Conservation (phyloP, 139 green algal species). For the Chlorella sp. region DNA sequence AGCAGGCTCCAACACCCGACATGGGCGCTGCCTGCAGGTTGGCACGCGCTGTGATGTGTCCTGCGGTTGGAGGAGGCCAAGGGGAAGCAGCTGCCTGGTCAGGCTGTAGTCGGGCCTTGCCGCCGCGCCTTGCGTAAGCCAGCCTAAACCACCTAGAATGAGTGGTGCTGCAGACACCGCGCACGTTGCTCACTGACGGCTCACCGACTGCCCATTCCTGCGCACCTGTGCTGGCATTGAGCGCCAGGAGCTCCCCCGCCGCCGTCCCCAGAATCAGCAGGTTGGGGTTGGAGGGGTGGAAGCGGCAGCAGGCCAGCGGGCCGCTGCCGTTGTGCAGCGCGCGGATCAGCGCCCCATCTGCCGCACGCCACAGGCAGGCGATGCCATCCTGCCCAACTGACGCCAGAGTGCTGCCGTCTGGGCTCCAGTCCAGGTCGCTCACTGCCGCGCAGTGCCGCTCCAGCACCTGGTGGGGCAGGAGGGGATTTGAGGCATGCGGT, state of each 20-base stretch:
- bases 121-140: too few species aligned
- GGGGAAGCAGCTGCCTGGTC: too few species aligned
- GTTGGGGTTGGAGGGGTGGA: constrained; percentile 38
- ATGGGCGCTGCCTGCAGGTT: neutral
- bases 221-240: constrained; percentile 36
- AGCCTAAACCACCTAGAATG: too few species aligned
- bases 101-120: too few species aligned
- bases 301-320: neutral
- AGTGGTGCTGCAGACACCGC: too few species aligned
- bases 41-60: neutral
- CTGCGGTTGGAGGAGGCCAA: too few species aligned
- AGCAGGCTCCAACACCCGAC: constrained; percentile 11
- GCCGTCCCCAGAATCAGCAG: constrained; percentile 29
- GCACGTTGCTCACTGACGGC: too few species aligned
- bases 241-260: constrained; percentile 20
- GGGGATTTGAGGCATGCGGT: too few species aligned
- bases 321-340: neutral
- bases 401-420: constrained; percentile 1
- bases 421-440: constrained; percentile 21
- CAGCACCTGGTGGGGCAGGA: neutral
- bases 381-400: constrained; percentile 3
- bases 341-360: neutral
- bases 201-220: neutral
- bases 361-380: constrained; percentile 17
- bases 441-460: neutral